Percentiles rank a stretch among this genome's conserved stretches.
phyloP scores from a whole-genome alignment of 2,329 filamentous ascomycete genomes.

The Fonsecaea multimorphosa region DNA sequence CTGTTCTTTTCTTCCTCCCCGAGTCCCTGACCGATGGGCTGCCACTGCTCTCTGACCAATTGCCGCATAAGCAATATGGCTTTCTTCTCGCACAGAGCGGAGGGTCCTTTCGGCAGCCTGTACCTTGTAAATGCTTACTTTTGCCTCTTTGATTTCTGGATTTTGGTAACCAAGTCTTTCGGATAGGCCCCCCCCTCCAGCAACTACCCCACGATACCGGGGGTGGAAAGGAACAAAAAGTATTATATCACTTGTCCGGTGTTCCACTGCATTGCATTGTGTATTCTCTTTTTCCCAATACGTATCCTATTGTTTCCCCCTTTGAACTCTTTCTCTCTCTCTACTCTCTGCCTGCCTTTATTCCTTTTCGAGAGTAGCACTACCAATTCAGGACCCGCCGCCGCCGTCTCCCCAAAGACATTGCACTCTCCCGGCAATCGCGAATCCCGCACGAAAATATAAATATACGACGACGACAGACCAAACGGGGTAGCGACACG shows the following conservation, averaged over 20 bases:
- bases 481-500: too few species aligned
- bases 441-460: too few species aligned
- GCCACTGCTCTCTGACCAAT: neutral
- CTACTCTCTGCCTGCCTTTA: neutral
- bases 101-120: neutral
- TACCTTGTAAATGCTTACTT: neutral
- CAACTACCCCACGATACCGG: slow-evolving; percentile 16
- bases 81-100: neutral
- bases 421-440: neutral
- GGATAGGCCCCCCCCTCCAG: slow-evolving; percentile 15
- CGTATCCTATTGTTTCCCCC: neutral
- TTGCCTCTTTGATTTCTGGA: neutral
- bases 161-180: neutral
- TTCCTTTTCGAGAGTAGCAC: neutral
- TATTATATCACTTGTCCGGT: neutral
- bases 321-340: too few species aligned
- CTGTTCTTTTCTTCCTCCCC: neutral
- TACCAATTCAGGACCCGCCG: too few species aligned
- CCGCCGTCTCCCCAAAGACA: too few species aligned
- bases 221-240: neutral
- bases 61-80: neutral
- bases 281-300: neutral
- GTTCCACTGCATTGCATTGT: neutral
- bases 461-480: too few species aligned
- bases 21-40: too few species aligned